Conservation (phyloP, 2,329 filamentous ascomycete species). For the Alternaria panax region DNA sequence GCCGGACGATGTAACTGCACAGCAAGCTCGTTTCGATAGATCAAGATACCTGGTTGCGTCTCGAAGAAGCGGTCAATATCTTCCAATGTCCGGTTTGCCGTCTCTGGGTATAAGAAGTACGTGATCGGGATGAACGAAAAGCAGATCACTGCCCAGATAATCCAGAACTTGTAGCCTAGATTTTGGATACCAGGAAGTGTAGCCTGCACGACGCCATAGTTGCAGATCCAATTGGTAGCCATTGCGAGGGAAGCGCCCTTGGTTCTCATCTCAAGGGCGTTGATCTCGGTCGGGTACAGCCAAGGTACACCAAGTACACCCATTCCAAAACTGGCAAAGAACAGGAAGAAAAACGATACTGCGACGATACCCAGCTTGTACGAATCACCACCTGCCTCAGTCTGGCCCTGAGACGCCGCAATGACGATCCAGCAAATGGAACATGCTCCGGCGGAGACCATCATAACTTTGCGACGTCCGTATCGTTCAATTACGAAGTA, state of each 20-base stretch:
- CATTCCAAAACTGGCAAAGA: constrained; percentile 48
- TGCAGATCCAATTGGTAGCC: constrained; percentile 45
- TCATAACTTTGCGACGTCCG: constrained; percentile 59
- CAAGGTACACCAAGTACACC: constrained; percentile 46
- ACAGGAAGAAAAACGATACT: constrained; percentile 54
- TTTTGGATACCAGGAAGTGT: constrained; percentile 50
- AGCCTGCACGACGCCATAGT: constrained; percentile 44
- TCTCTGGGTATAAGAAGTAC: constrained; percentile 63
- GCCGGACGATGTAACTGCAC: constrained; percentile 55
- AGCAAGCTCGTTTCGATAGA: constrained; percentile 59
- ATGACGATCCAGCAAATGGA: constrained; percentile 60
- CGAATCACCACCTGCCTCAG: constrained; percentile 51
- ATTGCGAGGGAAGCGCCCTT: constrained; percentile 47
- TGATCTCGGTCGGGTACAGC: constrained; percentile 47
- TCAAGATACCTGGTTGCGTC: constrained; percentile 50
- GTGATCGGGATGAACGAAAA: constrained; percentile 61
- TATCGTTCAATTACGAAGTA: constrained; percentile 59
- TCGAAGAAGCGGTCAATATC: constrained; percentile 58
- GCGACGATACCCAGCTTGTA: constrained; percentile 58
- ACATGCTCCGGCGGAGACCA: constrained; percentile 57
- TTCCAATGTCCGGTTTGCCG: constrained; percentile 55
- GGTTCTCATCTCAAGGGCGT: constrained; percentile 46
- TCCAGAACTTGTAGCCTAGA: constrained; percentile 62
- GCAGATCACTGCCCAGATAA: constrained; percentile 64
- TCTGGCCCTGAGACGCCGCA: constrained; percentile 53